These are phyloP conservation scores for Taiozyma sp. DNA, from an alignment of 1,139 yeast genomes.

Conservation along the genomic window DNA sequence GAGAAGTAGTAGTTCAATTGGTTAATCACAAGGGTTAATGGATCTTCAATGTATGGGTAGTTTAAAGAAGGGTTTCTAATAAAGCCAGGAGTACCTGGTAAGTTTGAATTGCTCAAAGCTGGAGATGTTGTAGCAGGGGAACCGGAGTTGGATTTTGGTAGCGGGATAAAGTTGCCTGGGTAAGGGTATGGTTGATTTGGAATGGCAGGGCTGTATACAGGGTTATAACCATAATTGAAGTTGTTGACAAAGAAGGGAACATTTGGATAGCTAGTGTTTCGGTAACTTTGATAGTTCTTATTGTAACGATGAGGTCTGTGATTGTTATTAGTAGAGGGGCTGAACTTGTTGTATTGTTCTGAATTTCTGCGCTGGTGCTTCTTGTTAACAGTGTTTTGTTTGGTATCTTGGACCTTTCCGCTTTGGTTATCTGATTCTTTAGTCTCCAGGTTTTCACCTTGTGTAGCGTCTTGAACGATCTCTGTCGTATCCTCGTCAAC, in stretches of 20 bases:
- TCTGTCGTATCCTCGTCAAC: neutral
- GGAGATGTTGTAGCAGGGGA: constrained; percentile 12
- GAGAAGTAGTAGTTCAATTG: constrained; percentile 84
- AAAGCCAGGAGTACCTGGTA: neutral
- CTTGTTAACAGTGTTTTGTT: neutral
- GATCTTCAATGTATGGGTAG: constrained; percentile 12
- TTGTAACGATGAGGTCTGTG: constrained; percentile 10
- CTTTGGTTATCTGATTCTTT: neutral
- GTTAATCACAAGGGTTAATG: constrained; percentile 19
- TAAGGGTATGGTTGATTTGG: constrained; percentile 5
- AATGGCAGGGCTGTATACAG: constrained; percentile 4
- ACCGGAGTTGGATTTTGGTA: constrained; percentile 15
- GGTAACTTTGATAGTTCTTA: constrained; percentile 11
- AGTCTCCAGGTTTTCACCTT: neutral
- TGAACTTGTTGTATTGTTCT: constrained; percentile 12
- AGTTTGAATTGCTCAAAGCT: constrained; percentile 1
- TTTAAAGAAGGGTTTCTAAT: neutral
- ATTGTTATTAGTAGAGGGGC: constrained; percentile 3
- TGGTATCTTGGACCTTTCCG: neutral
- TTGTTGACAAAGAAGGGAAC: constrained; percentile 10
- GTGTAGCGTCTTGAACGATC: neutral
- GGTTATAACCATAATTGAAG: constrained; percentile 10
- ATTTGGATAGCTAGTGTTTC: constrained; percentile 15
- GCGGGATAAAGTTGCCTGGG: constrained; percentile 2
- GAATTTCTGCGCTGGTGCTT: constrained; percentile 18